These are phyloP conservation scores for Hypholoma sublateritium DNA, from an alignment of 768 basidiomycete species.

Conservation along the genomic window DNA sequence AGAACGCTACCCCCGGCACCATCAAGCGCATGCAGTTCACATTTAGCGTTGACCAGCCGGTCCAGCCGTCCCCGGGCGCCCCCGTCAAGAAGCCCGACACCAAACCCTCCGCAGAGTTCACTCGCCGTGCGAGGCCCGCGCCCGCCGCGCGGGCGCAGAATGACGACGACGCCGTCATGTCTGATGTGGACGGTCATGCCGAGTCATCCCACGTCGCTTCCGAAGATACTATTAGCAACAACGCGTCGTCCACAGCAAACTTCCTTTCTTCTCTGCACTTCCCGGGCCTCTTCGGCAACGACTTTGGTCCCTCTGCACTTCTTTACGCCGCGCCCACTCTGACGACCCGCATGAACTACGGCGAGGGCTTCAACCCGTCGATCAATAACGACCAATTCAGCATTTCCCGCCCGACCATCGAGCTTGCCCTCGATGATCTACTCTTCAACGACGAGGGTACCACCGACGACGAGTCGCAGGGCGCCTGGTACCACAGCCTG, in stretches of 20 bases:
- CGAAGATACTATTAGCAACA: conserved; percentile 16
- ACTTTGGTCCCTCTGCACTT: conserved; percentile 78
- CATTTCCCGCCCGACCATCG: conserved; percentile 78
- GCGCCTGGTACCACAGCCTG: neutral
- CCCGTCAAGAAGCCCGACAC: conserved; percentile 65
- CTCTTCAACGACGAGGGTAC: conserved; percentile 48
- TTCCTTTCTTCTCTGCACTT: conserved; percentile 54
- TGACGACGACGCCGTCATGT: conserved; percentile 23
- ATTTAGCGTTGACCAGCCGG: conserved; percentile 77
- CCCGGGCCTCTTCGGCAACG: conserved; percentile 69
- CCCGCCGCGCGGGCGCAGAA: conserved; percentile 31
- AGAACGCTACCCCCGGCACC: conserved; percentile 63
- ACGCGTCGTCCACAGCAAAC: conserved; percentile 16
- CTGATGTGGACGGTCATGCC: conserved; percentile 31
- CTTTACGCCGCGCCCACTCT: conserved; percentile 68
- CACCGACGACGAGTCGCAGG: conserved; percentile 14
- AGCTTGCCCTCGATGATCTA: conserved; percentile 83
- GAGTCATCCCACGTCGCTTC: conserved; percentile 15
- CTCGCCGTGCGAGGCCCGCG: conserved; percentile 38
- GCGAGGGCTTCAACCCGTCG: conserved; percentile 62
- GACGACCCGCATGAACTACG: conserved; percentile 71
- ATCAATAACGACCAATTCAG: conserved; percentile 51
- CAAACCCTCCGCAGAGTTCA: conserved; percentile 66
- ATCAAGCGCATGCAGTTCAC: conserved; percentile 92
- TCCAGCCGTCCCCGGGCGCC: conserved; percentile 40